phyloP scores from a whole-genome alignment of 495 filamentous ascomycete species.

The Trichocladium uniseriatum region DNA sequence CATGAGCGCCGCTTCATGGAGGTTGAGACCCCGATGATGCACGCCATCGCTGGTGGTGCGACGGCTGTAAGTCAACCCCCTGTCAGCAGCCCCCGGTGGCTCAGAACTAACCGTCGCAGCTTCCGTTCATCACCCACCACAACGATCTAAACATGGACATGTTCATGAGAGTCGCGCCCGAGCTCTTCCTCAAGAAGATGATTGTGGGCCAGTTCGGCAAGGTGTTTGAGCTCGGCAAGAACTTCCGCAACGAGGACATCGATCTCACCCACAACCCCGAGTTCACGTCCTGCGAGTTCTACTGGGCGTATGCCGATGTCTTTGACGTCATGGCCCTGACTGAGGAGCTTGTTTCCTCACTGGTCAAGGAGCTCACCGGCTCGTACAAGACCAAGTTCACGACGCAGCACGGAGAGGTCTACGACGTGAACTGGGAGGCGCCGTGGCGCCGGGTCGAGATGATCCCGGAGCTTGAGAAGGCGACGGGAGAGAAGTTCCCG shows the following conservation, averaged over 20 bases:
- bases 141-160: constrained; percentile 90
- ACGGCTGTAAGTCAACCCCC: constrained; percentile 62
- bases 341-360: constrained; percentile 85
- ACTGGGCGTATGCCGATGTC: constrained; percentile 88
- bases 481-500: constrained; percentile 87
- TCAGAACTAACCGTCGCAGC: constrained; percentile 22
- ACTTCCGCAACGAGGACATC: constrained; percentile 91
- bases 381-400: constrained; percentile 72
- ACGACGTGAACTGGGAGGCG: constrained; percentile 88
- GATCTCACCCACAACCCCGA: constrained; percentile 94
- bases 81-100: too few relatives aligned
- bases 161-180: constrained; percentile 83
- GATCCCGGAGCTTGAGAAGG: constrained; percentile 88
- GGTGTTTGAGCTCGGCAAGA: constrained; percentile 86
- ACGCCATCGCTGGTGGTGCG: constrained; percentile 87
- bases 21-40: constrained; percentile 98
- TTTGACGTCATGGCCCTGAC: constrained; percentile 90
- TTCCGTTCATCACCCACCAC: constrained; percentile 90
- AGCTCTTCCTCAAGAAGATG: constrained; percentile 89
- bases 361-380: constrained; percentile 85
- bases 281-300: constrained; percentile 97
- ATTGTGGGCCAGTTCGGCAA: constrained; percentile 76
- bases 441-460: constrained; percentile 94
- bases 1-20: constrained; percentile 79
- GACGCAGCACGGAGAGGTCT: constrained; percentile 72